Evolutionary conservation across 2,329 filamentous ascomycete species (phyloP), one percentile per base, ranked within the genome.

Genomic region (Nakataea oryzae): DNA sequence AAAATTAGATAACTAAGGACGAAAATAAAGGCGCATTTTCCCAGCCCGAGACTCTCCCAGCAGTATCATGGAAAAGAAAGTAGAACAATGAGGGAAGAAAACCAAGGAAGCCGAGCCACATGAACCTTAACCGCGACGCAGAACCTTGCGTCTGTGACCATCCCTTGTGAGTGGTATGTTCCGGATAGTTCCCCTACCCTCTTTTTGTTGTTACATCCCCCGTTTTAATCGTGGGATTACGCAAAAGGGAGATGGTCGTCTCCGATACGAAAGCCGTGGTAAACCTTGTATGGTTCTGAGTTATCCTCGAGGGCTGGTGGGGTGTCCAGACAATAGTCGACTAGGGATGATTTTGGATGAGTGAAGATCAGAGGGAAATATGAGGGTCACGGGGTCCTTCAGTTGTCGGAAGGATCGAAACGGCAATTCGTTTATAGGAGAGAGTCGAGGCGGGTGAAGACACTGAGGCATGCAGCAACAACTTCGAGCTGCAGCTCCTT

Each of bases 401-500:
- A 17, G 41, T 24, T 21, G 1, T 5, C 6, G 41, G 41, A 6
- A 47, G 17, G 41, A n/a, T 24, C 21, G 41, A 50, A 50, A 9
- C 21, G 21, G 41, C 41, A n/a, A 41, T 13, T 54, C 47, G 61
- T 64, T 78, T 84, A 99, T 74, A 99, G 87, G 65, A 99, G 82
- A 60, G 95, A 97, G 79, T 99, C 95, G 70, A 99, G 89, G 73
- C 93, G 86, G 66, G 95, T 99, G 75, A 99, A 99, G 71, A 99
- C 95, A 78, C 90, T 96, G 75, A 99, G 79, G 76, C 95, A 97
- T 68, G 95, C 95, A 61, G 95, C 93, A 61, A 99, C 91, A 71
- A 96, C 93, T 84, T 99, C 95, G 67, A 99, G 83, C 75, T 97
- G 95, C 70, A 97, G 82, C 74, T 99, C 95, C 79, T 91, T 96